Evolutionary conservation across 805 yeast genomes (phyloP), one percentile per base, ranked within the genome.

Genomic region (Jamesozyma hellenica): DNA sequence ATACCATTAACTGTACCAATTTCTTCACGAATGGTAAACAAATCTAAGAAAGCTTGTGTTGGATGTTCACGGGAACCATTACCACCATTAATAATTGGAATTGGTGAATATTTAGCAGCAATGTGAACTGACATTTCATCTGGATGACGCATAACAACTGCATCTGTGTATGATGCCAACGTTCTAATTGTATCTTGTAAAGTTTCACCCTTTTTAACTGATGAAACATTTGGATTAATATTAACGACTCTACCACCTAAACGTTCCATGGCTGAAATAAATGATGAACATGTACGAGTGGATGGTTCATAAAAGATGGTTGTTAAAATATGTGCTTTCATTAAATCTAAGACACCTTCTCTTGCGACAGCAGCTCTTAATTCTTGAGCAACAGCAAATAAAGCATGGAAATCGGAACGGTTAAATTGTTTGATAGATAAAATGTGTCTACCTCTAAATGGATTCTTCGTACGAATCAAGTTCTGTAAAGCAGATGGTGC

Each of bases 231-330:
- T 44, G 92, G 82, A 46, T 83, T 73, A 48, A 92, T 82, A 40
- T 94, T 75, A 50, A 94, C 83, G 51, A 87, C 95, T 65, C 95
- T 78, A 60, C 99, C 99, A 63, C 99, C 99, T 54, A 92, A 73
- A 69, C 99, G 83, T 72, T 92, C 97, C 98, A 92, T 92, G 44
- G 99, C 99, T 53, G 96, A 96, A 63, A 92, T 95, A 61, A 94
- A 94, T 1, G 97, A 92, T 17, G 96, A 79, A 15, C 94, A 77
- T 27, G 99, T 92, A 67, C 99, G 77, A 30, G 99, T 94, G 5
- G 96, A 86, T 51, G 99, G 98, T 70, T 92, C 99, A 64, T 87
- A 92, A 71, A 92, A 92, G 71, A 92, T 80, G 10, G 97, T 94
- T 35, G 96, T 85, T 56, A 92, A 71, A 41, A 92, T 78, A 55